Conservation (phyloP, 768 basidiomycete species). For the Candolleomyces aberdarensis region DNA sequence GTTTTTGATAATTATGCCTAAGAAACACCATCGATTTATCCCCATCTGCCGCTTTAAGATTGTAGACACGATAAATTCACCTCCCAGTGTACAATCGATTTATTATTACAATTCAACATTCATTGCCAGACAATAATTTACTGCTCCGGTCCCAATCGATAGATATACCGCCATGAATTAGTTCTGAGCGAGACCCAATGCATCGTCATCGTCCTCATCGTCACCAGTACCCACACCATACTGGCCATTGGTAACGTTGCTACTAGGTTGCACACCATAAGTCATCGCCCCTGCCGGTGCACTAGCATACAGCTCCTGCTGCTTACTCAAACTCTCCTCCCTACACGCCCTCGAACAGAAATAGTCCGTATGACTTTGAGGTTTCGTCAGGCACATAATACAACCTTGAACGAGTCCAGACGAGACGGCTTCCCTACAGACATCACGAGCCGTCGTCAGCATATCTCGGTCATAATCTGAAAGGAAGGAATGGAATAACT, state of each 20-base stretch:
- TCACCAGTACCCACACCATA: not conserved
- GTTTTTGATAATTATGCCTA: too few species aligned
- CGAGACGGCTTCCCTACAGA: slow-evolving; percentile 52
- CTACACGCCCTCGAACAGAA: slow-evolving; percentile 59
- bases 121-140: too few species aligned
- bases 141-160: too few species aligned
- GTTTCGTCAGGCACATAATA: slow-evolving; percentile 61
- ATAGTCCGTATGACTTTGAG: slow-evolving; percentile 59
- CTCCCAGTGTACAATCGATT: too few species aligned
- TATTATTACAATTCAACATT: too few species aligned
- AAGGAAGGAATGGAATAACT: slow-evolving; percentile 22
- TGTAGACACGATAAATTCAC: too few species aligned
- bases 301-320: slow-evolving; percentile 5
- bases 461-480: not conserved
- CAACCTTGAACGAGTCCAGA: slow-evolving; percentile 51
- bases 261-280: too few species aligned
- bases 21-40: too few species aligned
- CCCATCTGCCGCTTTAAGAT: too few species aligned
- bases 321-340: slow-evolving; percentile 58
- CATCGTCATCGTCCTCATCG: slow-evolving; percentile 6
- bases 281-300: not conserved
- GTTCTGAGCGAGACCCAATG: too few species aligned
- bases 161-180: too few species aligned
- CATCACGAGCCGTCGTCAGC: not conserved
- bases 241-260: too few species aligned